Evolutionary conservation across 192 early-diverging fungal species (phyloP), one percentile per base, ranked within the genome.

Genomic region (Coemansia sp.): DNA sequence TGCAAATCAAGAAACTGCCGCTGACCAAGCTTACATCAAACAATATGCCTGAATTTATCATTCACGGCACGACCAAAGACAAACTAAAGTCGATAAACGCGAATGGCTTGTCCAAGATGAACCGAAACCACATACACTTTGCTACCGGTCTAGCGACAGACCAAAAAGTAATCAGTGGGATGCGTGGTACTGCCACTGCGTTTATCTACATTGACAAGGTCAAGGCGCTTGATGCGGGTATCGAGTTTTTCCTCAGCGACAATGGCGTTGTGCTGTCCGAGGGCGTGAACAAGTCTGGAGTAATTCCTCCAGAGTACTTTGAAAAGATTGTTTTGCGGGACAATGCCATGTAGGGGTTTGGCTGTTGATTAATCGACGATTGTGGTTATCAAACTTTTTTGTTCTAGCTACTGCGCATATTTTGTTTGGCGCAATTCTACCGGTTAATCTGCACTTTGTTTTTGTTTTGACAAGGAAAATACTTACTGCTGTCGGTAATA

Each of bases 51-150:
- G 36, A 37, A 10, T 58, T 48, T 36, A 63, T 81, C 5, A 47
- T 75, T 17, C 73, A 81, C 36, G 73, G 72, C 10, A 81, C 78
- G 2, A 68, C 51, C 23, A 60, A 44, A 18, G 46, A 46, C 21
- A 81, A 69, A 31, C 17, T 76, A 1, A 37, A 62, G 9, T 8
- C 64, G 38, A 82, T 85, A 62, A 78, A 74, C 26, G 48, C 73
- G 38, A 18, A 70, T 10, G 93, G 94, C 6, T 79, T 96, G 28
- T 85, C 74, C 5, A 75, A 64, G 31, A 98, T 98, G 94, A 55
- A 46, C 26, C 84, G 95, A 42, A 93, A 90, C 28, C 93, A 98
- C 76, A 94, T 98, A 55, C 95, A 98, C 63, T 90, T 92, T 74
- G 91, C 94, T 1, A 56, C 79, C 4, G 93, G 92, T 0, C 68